A percentile compares a stretch with the other conserved stretches of the same genome.
Evolutionary conservation across 2,329 filamentous ascomycete species (phyloP).

Genomic region (Xylaria sp.): DNA sequence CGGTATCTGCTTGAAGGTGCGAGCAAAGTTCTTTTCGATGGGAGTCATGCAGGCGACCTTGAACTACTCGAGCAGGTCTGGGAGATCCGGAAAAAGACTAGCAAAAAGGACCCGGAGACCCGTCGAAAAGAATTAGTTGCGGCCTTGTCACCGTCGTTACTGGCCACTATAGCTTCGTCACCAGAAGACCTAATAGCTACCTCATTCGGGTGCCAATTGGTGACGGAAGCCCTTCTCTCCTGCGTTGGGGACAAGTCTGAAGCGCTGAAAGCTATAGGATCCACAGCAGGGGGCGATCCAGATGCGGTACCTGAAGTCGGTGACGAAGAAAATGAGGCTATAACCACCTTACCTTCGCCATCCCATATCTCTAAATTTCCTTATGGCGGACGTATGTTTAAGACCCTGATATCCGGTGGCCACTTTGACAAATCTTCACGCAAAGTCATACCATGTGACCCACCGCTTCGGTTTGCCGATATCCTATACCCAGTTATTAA

Average conservation of each 20-base stretch:
- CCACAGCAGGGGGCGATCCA: conserved; percentile 68
- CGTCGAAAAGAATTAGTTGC: conserved; percentile 81
- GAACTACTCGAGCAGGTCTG: conserved; percentile 81
- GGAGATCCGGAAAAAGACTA: conserved; percentile 81
- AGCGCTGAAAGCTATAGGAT: conserved; percentile 76
- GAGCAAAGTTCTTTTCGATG: conserved; percentile 69
- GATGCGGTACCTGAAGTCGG: conserved; percentile 43
- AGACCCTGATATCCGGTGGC: conserved; percentile 89
- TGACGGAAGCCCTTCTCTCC: conserved; percentile 82
- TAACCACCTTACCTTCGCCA: conserved; percentile 42
- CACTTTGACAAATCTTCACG: conserved; percentile 81
- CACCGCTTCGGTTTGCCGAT: conserved; percentile 81
- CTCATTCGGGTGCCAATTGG: conserved; percentile 86
- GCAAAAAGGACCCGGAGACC: conserved; percentile 86
- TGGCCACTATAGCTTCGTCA: conserved; percentile 76
- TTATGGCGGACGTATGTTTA: conserved; percentile 83
- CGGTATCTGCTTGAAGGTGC: conserved; percentile 82
- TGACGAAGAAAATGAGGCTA: conserved; percentile 52
- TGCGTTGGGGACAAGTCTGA: conserved; percentile 79
- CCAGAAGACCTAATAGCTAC: conserved; percentile 76
- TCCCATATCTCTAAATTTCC: conserved; percentile 70
- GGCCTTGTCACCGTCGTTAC: conserved; percentile 76
- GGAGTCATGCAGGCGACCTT: conserved; percentile 71
- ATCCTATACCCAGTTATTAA: conserved; percentile 85
- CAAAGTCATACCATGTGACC: conserved; percentile 75